A percentile compares a stretch with the other conserved stretches of the same genome.
These are phyloP conservation scores for Stropharia rugosoannulata DNA, from an alignment of 768 basidiomycete species.

Conservation along the genomic window DNA sequence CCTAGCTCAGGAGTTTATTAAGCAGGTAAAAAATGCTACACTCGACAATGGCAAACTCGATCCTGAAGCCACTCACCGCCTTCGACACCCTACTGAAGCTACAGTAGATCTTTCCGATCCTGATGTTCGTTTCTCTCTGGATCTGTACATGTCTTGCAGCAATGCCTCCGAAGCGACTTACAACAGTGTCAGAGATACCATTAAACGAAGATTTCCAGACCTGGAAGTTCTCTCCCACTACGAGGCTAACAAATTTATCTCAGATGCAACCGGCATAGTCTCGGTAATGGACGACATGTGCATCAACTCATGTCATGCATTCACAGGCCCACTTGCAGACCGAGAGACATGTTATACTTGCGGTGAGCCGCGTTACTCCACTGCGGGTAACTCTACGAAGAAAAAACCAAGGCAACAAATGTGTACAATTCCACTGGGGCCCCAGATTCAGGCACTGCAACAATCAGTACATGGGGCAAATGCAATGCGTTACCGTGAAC, in stretches of 20 bases:
- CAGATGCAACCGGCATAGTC: background rate
- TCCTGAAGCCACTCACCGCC: background rate
- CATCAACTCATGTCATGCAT: slow-evolving; percentile 23
- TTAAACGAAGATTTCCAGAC: background rate
- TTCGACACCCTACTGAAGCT: background rate
- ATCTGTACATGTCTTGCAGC: slow-evolving; percentile 1
- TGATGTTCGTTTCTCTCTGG: slow-evolving; percentile 1
- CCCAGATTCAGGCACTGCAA: slow-evolving; percentile 40
- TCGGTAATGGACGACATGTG: slow-evolving; percentile 3
- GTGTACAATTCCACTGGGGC: slow-evolving; percentile 38
- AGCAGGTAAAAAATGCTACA: background rate
- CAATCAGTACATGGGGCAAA: slow-evolving; percentile 17
- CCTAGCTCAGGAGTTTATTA: too few species aligned
- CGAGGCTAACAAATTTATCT: background rate
- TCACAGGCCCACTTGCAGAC: slow-evolving; percentile 31
- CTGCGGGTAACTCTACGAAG: slow-evolving; percentile 9
- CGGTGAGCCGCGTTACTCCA: slow-evolving; percentile 16
- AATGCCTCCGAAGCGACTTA: slow-evolving; percentile 4
- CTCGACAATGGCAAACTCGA: background rate
- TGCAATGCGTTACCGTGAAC: slow-evolving; percentile 25
- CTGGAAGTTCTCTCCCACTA: background rate
- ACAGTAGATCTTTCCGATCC: background rate
- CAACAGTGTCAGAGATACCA: background rate
- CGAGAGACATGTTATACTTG: slow-evolving; percentile 31
- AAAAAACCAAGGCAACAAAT: slow-evolving; percentile 30